Base-by-base conservation (phyloP, 1,284 basidiomycete species). In the Ganoderma multipileum region DNA sequence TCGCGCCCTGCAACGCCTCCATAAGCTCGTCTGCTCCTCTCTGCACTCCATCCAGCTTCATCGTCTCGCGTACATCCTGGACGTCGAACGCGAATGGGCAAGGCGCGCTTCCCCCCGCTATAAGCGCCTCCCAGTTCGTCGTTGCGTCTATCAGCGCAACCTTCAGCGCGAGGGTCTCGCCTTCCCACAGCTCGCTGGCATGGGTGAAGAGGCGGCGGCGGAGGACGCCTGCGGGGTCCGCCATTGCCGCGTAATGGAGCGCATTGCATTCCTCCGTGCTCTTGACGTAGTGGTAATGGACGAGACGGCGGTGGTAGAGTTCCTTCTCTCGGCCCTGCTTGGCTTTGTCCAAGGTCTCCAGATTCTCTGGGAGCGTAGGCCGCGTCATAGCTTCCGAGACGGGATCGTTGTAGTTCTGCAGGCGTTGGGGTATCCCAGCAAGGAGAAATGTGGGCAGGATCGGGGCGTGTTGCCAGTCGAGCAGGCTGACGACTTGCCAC, bases 361-460 rank as follows among this genome's bases (percentile, higher is more conserved):
- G 64, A 52, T 84, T 78, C 70, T 75, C 79, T 71, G 84, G 85
- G 58, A 82, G 77, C 28, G 76, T 79, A 54, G 84, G 85, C 67
- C 39, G 79, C 28, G 64, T 77, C 65, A 84, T 70, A 66, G 42
- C 28, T 67, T 80, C 79, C 72, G 83, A 85, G 74, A 76, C 74
- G 11, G 69, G 63, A 68, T 85, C 85, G 68, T 78, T 78, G 75
- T 86, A 74, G 79, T 86, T 87, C 79, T 86, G 83, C 0, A 87
- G 59, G 36, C 74, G 75, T 39, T 75, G 23, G 23, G 85, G 86
- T 76, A 87, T 77, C 71, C 81, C 79, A 41, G 82, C 81, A 61
- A 79, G 79, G 78, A 87, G 84, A 76, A 84, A 86, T 65, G 67
- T 33, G 76, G 84, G 85, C 42, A 86, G 79, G 79, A 87, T 82